Evolutionary conservation across 2,329 filamentous ascomycete species (phyloP).

Genomic region (Calonectria naviculata): DNA sequence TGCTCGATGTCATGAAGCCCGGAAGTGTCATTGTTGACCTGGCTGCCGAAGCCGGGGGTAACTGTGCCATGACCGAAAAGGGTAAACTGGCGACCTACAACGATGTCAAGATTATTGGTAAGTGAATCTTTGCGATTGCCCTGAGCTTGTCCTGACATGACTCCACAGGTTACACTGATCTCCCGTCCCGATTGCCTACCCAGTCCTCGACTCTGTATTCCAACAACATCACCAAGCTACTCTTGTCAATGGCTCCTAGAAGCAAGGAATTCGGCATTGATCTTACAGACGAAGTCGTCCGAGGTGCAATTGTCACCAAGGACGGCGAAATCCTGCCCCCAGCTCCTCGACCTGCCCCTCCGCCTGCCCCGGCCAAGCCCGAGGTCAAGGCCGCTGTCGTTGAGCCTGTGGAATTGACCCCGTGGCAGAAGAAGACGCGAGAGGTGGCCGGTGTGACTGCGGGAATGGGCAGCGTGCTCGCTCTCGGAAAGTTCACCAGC

Average conservation of each 20-base stretch:
- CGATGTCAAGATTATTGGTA: conserved; percentile 86
- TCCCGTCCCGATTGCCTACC: conserved; percentile 86
- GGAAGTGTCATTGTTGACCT: conserved; percentile 90
- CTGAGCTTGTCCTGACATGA: conserved; percentile 34
- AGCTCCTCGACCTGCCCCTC: conserved; percentile 74
- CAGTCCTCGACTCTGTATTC: conserved; percentile 92
- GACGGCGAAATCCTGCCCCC: conserved; percentile 82
- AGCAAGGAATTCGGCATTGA: conserved; percentile 85
- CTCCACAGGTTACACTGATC: conserved; percentile 79
- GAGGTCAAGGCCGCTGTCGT: conserved; percentile 56
- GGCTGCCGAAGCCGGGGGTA: conserved; percentile 88
- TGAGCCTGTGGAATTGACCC: conserved; percentile 76
- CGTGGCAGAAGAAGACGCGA: conserved; percentile 82
- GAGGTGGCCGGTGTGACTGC: conserved; percentile 81
- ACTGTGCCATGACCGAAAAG: conserved; percentile 84
- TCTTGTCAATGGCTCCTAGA: conserved; percentile 83
- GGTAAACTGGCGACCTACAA: conserved; percentile 78
- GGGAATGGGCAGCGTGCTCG: conserved; percentile 80
- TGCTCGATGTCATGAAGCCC: conserved; percentile 88
- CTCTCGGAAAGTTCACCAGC: conserved; percentile 82
- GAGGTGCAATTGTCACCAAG: conserved; percentile 84
- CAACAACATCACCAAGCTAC: conserved; percentile 92
- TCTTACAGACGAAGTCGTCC: conserved; percentile 85
- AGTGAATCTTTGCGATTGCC: conserved; percentile 37
- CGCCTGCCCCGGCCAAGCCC: conserved; percentile 60